These are phyloP conservation scores for Colletotrichum sp. DNA, from an alignment of 2,329 filamentous ascomycete species.

Conservation along the genomic window DNA sequence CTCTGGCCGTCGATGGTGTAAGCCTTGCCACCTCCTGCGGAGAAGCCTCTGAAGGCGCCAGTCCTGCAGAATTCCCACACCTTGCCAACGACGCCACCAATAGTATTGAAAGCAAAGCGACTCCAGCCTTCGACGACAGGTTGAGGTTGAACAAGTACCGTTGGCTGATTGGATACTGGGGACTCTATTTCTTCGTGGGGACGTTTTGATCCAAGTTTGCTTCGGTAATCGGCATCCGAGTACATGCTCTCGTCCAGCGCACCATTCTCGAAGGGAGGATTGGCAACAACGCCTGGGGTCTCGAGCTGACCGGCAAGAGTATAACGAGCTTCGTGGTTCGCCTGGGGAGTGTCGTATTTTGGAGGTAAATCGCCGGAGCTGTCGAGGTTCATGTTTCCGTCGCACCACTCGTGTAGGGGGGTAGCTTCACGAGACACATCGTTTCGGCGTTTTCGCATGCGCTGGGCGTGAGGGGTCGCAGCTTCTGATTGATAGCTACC, in stretches of 20 bases:
- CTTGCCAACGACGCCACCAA: slow-evolving; percentile 74
- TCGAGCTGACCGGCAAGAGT: slow-evolving; percentile 60
- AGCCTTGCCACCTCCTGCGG: slow-evolving; percentile 80
- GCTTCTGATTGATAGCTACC: slow-evolving; percentile 43
- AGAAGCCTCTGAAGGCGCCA: slow-evolving; percentile 81
- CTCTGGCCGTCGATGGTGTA: slow-evolving; percentile 57
- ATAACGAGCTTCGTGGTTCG: slow-evolving; percentile 39
- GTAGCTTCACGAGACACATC: slow-evolving; percentile 33
- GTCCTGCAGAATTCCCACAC: slow-evolving; percentile 85
- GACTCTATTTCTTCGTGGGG: slow-evolving; percentile 41
- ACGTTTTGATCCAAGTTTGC: slow-evolving; percentile 54
- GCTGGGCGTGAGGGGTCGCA: slow-evolving; percentile 32
- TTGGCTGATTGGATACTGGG: slow-evolving; percentile 32
- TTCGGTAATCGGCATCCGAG: slow-evolving; percentile 62
- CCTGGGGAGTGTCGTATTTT: background rate
- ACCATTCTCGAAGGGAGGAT: slow-evolving; percentile 32
- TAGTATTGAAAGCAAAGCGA: slow-evolving; percentile 62
- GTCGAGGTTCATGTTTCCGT: slow-evolving; percentile 32
- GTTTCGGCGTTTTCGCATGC: slow-evolving; percentile 53
- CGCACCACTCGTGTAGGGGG: slow-evolving; percentile 35
- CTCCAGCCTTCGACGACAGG: slow-evolving; percentile 55
- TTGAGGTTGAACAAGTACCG: slow-evolving; percentile 36
- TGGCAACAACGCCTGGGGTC: slow-evolving; percentile 43
- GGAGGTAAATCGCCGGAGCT: slow-evolving; percentile 26
- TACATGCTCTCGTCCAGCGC: slow-evolving; percentile 59